phyloP scores from a whole-genome alignment of 257 asterid genomes.

The Catharanthus roseus region DNA sequence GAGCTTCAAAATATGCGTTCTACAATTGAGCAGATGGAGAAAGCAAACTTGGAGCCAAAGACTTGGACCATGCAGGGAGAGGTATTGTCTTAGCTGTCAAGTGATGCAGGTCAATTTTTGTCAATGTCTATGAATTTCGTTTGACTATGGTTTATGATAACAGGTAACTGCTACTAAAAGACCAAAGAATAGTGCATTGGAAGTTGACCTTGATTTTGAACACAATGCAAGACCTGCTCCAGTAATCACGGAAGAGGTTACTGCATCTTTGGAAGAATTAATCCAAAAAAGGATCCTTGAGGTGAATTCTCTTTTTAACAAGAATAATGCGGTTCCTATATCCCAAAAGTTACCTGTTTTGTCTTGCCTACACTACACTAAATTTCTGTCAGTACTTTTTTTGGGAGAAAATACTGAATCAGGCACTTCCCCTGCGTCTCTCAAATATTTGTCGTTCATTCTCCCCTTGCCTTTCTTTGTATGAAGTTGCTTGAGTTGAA shows the following conservation, averaged over 20 bases:
- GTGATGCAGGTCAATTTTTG: background rate
- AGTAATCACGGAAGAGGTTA: constrained; percentile 73
- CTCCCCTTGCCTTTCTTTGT: too few species aligned
- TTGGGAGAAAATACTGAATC: too few species aligned
- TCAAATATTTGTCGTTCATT: too few species aligned
- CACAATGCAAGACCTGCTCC: constrained; percentile 94
- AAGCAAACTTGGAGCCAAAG: constrained; percentile 77
- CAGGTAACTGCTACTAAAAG: constrained; percentile 88
- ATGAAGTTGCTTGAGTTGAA: too few species aligned
- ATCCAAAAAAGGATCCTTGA: constrained; percentile 73
- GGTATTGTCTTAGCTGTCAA: constrained; percentile 40
- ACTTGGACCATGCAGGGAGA: constrained; percentile 98
- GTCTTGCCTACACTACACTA: too few species aligned
- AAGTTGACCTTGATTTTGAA: constrained; percentile 85
- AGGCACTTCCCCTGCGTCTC: too few species aligned
- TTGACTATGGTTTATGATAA: constrained; percentile 23
- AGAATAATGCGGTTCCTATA: background rate
- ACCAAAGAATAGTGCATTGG: constrained; percentile 90
- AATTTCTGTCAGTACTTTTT: too few species aligned
- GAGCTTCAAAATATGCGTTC: constrained; percentile 58
- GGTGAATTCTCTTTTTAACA: constrained; percentile 37
- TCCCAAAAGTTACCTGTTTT: background rate
- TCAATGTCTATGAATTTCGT: background rate
- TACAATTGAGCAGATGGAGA: constrained; percentile 77
- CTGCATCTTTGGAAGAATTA: constrained; percentile 80